Conservation (phyloP, 306 rosid genomes). For the Corylus americana region DNA sequence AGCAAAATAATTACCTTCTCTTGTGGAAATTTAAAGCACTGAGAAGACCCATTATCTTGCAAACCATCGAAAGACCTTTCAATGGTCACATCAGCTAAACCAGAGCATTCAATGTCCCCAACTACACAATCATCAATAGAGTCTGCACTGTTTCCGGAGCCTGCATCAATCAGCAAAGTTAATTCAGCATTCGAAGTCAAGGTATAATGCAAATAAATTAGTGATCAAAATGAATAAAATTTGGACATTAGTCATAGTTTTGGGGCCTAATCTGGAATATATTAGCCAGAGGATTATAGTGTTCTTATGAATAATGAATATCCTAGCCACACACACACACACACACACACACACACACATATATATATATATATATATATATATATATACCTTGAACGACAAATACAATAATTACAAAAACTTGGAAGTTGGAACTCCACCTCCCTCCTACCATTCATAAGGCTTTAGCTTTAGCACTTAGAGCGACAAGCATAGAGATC, state of each 20-base stretch:
- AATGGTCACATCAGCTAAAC: constrained; percentile 30
- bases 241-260: not conserved
- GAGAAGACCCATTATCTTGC: constrained; percentile 40
- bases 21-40: constrained; percentile 29
- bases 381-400: too few species aligned
- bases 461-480: not conserved
- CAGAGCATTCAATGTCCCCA: constrained; percentile 34
- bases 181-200: constrained; percentile 12
- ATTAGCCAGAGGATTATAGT: not conserved
- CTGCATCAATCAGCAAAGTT: constrained; percentile 27
- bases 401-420: not conserved
- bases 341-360: too few species aligned
- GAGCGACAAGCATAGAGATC: not conserved
- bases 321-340: not conserved
- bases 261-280: not conserved
- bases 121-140: constrained; percentile 29
- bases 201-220: not conserved
- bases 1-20: constrained; percentile 42
- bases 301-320: not conserved
- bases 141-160: constrained; percentile 22
- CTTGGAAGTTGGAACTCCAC: not conserved
- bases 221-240: not conserved
- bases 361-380: too few species aligned
- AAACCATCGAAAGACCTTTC: constrained; percentile 38
- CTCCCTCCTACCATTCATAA: not conserved